phyloP scores from a whole-genome alignment of 2,329 filamentous ascomycete genomes.

The Exophiala oligosperma region DNA sequence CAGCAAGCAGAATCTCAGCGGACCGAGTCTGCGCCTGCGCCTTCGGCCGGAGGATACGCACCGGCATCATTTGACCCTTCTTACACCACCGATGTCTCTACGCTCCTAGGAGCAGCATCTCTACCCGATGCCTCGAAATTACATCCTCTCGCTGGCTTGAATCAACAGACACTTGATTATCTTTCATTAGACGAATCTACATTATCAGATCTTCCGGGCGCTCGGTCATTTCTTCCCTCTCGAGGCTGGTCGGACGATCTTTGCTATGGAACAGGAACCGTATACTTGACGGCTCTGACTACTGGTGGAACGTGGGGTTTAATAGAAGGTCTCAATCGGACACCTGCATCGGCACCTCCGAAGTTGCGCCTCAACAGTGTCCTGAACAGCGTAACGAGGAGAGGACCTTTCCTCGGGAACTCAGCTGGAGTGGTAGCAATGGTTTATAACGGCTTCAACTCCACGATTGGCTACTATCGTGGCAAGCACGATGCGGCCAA shows the following conservation, averaged over 20 bases:
- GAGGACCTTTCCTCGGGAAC: conserved; percentile 94
- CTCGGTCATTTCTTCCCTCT: conserved; percentile 84
- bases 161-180: conserved; percentile 93
- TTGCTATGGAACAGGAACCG: conserved; percentile 94
- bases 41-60: conserved; percentile 40
- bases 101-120: conserved; percentile 75
- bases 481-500: conserved; percentile 90
- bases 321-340: conserved; percentile 79
- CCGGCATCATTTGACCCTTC: conserved; percentile 64
- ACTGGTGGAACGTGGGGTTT: conserved; percentile 90
- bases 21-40: conserved; percentile 41
- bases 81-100: conserved; percentile 76
- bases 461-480: conserved; percentile 72
- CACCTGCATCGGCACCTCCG: conserved; percentile 70
- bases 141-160: conserved; percentile 89
- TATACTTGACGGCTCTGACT: conserved; percentile 83
- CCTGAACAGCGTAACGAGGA: conserved; percentile 87
- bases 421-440: conserved; percentile 94
- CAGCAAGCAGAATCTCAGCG: conserved; percentile 40
- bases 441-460: conserved; percentile 93
- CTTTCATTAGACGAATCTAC: conserved; percentile 89
- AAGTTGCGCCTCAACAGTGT: conserved; percentile 93
- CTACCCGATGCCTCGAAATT: conserved; percentile 85
- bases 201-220: conserved; percentile 81
- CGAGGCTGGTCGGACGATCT: conserved; percentile 97